Evolutionary conservation across 2,329 filamentous ascomycete genomes (phyloP).

Genomic region (Colletotrichum eremochloae): DNA sequence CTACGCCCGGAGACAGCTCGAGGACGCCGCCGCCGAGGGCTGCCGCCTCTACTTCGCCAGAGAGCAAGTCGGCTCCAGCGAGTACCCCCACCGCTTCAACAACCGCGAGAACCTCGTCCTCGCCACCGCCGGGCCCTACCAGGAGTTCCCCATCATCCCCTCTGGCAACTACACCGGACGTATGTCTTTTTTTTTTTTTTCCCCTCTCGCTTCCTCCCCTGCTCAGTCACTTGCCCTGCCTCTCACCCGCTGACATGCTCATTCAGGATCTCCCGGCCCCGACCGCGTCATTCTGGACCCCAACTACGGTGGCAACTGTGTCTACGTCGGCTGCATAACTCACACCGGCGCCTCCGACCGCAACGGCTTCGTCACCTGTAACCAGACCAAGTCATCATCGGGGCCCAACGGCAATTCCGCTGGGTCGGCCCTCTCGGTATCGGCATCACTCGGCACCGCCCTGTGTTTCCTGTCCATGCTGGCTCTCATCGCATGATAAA

Average conservation of each 20-base stretch:
- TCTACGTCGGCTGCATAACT: conserved; percentile 75
- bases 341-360: conserved; percentile 75
- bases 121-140: conserved; percentile 51
- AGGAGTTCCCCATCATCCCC: conserved; percentile 55
- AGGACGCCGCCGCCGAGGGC: conserved; percentile 40
- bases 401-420: conserved; percentile 7
- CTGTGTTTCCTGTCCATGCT: conserved; percentile 24
- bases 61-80: conserved; percentile 35
- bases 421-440: neutral
- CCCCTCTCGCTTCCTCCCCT: neutral
- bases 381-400: conserved; percentile 15
- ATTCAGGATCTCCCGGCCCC: conserved; percentile 70
- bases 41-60: conserved; percentile 36
- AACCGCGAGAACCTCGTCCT: conserved; percentile 56
- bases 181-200: conserved; percentile 43
- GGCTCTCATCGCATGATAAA: conserved; percentile 24
- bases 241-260: conserved; percentile 19
- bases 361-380: conserved; percentile 77
- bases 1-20: conserved; percentile 37
- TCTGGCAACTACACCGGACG: conserved; percentile 53
- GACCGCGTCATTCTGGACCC: conserved; percentile 76
- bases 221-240: too few relatives aligned
- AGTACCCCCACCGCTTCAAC: conserved; percentile 56
- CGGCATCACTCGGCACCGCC: neutral
- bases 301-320: conserved; percentile 51